These are phyloP conservation scores for Globisporangium abappressorium DNA, from an alignment of 352 stramenopile species.

Conservation along the genomic window DNA sequence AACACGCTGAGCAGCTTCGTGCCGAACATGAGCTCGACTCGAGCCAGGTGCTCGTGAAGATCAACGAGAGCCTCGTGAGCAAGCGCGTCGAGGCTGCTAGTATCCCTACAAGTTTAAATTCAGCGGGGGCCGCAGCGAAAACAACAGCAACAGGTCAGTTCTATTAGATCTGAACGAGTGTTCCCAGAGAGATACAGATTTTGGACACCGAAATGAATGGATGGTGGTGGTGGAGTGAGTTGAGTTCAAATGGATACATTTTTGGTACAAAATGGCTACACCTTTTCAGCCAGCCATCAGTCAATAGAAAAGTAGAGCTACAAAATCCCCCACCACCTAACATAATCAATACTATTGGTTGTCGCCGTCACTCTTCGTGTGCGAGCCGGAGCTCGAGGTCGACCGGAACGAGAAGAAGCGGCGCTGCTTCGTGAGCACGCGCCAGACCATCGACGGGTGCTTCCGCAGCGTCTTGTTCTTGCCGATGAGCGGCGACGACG, in stretches of 20 bases:
- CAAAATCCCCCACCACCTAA: neutral
- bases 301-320: neutral
- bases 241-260: conserved; percentile 1
- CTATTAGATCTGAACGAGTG: neutral
- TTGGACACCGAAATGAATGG: neutral
- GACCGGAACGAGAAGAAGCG: conserved; percentile 57
- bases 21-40: conserved; percentile 22
- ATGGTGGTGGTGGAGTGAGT: neutral
- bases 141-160: conserved; percentile 1
- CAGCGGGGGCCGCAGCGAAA: neutral
- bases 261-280: conserved; percentile 1
- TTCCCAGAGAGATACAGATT: too few relatives aligned
- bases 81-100: conserved; percentile 22
- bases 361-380: conserved; percentile 13
- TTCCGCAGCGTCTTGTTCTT: neutral
- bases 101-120: neutral
- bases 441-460: conserved; percentile 31
- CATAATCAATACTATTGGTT: neutral
- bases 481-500: neutral
- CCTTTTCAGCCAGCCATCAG: neutral
- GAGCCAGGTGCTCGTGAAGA: conserved; percentile 43
- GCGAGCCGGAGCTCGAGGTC: conserved; percentile 19
- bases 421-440: conserved; percentile 48
- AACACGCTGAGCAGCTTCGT: conserved; percentile 31
- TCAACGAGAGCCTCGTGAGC: conserved; percentile 34